Base-by-base conservation (phyloP, 2,329 filamentous ascomycete genomes). In the Thelonectria olida region DNA sequence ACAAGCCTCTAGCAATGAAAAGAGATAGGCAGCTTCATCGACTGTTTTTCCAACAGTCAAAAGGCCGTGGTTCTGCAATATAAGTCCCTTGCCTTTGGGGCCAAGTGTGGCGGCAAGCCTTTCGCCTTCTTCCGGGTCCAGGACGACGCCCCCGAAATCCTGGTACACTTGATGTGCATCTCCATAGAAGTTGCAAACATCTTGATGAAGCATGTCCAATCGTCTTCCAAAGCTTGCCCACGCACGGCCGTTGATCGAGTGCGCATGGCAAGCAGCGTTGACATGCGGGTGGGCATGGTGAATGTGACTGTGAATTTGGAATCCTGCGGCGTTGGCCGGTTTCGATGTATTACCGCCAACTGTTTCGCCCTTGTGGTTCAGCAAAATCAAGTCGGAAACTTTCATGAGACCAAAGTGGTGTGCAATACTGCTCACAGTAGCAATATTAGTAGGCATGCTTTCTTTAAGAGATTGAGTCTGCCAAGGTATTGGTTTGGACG, bases 191-290 rank as follows among this genome's bases (percentile, higher is more conserved):
- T 86, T 87, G 70, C 85, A 86, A 3, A 89, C 84, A 73, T 88
- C 90, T 76, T 88, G 90, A 55, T 86, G 91, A 56, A 92, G 79
- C 89, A 92, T 92, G 63, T 92, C 89, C 19, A 92, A 79, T 2
- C 84, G 85, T 27, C 79, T 81, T 2, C 82, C 88, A 71, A 92
- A 92, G 2, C 82, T 81, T 55, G 84, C 86, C 89, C 89, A 92
- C 1, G 90, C 89, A 45, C 90, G 87, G 1, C 90, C 90, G 12
- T 84, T 83, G 34, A 81, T 82, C 17, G 85, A 86, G 74, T 92
- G 90, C 3, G 87, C 85, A 71, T 93, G 90, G 75, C 88, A 91
- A 31, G 89, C 85, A 20, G 90, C 88, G 68, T 88, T 82, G 25
- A 89, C 85, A 72, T 91, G 84, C 4, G 85, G 84, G 28, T 90